Conservation (phyloP, 2,329 filamentous ascomycete genomes). For the Lasiodiplodia citricola region DNA sequence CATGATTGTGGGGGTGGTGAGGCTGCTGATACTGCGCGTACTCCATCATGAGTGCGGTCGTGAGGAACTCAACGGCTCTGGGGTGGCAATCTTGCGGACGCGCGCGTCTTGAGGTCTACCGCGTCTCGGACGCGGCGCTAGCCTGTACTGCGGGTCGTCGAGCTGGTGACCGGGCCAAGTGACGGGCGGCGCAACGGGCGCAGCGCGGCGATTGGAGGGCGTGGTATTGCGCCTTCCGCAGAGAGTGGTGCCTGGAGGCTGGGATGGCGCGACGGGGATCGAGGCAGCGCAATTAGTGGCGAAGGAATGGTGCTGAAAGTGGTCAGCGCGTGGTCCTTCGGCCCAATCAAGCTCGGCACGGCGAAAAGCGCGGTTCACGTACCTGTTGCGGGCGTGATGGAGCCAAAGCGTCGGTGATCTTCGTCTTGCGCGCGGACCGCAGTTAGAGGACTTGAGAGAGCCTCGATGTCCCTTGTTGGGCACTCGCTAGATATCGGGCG, state of each 20-base stretch:
- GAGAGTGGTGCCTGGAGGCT: slow-evolving; percentile 30
- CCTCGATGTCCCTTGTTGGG: slow-evolving; percentile 40
- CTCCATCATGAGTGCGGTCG: slow-evolving; percentile 47
- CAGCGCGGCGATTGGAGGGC: slow-evolving; percentile 37
- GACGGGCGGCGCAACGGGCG: slow-evolving; percentile 25
- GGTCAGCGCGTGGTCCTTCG: slow-evolving; percentile 36
- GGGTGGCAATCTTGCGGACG: not conserved
- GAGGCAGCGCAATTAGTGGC: slow-evolving; percentile 37
- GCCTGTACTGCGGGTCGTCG: slow-evolving; percentile 35
- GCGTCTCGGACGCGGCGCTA: slow-evolving; percentile 42
- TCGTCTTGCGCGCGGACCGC: slow-evolving; percentile 25
- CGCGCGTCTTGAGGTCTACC: slow-evolving; percentile 30
- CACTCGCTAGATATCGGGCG: slow-evolving; percentile 38
- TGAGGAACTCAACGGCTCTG: slow-evolving; percentile 11
- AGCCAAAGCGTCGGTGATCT: slow-evolving; percentile 23
- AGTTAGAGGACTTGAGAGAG: slow-evolving; percentile 33
- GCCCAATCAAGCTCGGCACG: slow-evolving; percentile 34
- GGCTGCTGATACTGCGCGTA: slow-evolving; percentile 56
- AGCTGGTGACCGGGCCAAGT: slow-evolving; percentile 30
- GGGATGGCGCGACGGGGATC: slow-evolving; percentile 37
- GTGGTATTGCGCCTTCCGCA: slow-evolving; percentile 10
- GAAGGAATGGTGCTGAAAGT: slow-evolving; percentile 41
- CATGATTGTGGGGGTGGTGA: slow-evolving; percentile 51
- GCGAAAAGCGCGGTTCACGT: slow-evolving; percentile 28
- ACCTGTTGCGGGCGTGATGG: slow-evolving; percentile 33